A percentile compares a stretch with the other conserved stretches of the same genome.
Evolutionary conservation across 306 rosid species (phyloP).

Genomic region (Sphenostylis stenocarpa): DNA sequence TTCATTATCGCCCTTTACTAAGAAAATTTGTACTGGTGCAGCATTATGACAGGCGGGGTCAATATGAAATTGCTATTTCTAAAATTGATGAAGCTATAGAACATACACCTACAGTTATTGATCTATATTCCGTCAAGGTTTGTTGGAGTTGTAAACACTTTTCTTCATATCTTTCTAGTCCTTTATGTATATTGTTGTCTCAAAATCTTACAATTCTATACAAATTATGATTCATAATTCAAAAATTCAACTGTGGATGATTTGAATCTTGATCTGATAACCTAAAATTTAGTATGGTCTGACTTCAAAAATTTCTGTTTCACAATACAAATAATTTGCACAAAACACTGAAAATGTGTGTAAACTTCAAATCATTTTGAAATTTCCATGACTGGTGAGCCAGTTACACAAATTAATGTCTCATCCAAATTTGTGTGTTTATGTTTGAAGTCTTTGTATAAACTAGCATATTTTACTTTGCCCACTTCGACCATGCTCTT

Average conservation of each 20-base stretch:
- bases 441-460: neutral
- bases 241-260: too few species aligned
- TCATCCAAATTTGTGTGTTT: neutral
- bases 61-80: slow-evolving; percentile 69
- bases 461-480: neutral
- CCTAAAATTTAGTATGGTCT: neutral
- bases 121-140: slow-evolving; percentile 93
- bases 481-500: neutral
- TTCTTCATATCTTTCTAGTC: slow-evolving; percentile 10
- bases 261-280: too few species aligned
- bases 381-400: neutral
- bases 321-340: neutral
- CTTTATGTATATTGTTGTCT: slow-evolving; percentile 10
- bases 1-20: neutral
- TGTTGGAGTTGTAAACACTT: slow-evolving; percentile 24
- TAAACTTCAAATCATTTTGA: neutral
- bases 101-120: slow-evolving; percentile 97
- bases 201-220: too few species aligned
- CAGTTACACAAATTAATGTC: neutral
- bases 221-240: neutral
- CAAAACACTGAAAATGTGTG: neutral
- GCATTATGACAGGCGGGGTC: slow-evolving; percentile 95
- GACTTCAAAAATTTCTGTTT: neutral
- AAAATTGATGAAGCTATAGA: slow-evolving; percentile 85
- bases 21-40: slow-evolving; percentile 48